Percentiles rank a stretch among this genome's conserved stretches.
Evolutionary conservation across 805 yeast genomes (phyloP).

Genomic region (Candida cerambycidarum): DNA sequence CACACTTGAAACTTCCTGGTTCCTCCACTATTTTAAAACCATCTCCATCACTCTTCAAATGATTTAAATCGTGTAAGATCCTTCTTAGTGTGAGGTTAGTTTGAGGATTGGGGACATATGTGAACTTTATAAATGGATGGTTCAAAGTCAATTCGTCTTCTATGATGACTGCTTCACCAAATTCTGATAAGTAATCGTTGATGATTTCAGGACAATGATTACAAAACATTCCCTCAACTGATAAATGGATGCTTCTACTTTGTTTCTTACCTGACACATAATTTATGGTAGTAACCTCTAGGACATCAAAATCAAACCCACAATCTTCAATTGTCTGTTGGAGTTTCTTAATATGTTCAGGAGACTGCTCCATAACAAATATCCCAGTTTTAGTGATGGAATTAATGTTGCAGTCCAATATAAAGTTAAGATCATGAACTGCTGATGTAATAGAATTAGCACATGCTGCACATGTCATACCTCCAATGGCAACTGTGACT

Average conservation of each 20-base stretch:
- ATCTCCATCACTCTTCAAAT: slow-evolving; percentile 32
- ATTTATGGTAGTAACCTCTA: slow-evolving; percentile 44
- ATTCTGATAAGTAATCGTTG: slow-evolving; percentile 46
- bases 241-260: slow-evolving; percentile 57
- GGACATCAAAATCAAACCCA: slow-evolving; percentile 61
- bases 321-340: slow-evolving; percentile 58
- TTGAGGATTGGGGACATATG: slow-evolving; percentile 56
- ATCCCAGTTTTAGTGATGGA: slow-evolving; percentile 61
- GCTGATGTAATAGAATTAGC: slow-evolving; percentile 53
- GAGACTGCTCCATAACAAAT: slow-evolving; percentile 52
- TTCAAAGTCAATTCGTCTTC: slow-evolving; percentile 55
- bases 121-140: slow-evolving; percentile 60
- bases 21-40: slow-evolving; percentile 21
- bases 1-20: slow-evolving; percentile 45
- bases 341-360: slow-evolving; percentile 39
- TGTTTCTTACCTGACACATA: slow-evolving; percentile 48
- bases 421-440: slow-evolving; percentile 48
- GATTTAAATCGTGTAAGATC: slow-evolving; percentile 50
- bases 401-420: slow-evolving; percentile 54
- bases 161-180: slow-evolving; percentile 58
- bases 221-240: slow-evolving; percentile 68
- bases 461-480: slow-evolving; percentile 76
- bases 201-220: slow-evolving; percentile 64
- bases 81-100: slow-evolving; percentile 53
- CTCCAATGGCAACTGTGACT: slow-evolving; percentile 64